Conservation (phyloP, 345 rosid species). For the Gossypium herbaceum region DNA sequence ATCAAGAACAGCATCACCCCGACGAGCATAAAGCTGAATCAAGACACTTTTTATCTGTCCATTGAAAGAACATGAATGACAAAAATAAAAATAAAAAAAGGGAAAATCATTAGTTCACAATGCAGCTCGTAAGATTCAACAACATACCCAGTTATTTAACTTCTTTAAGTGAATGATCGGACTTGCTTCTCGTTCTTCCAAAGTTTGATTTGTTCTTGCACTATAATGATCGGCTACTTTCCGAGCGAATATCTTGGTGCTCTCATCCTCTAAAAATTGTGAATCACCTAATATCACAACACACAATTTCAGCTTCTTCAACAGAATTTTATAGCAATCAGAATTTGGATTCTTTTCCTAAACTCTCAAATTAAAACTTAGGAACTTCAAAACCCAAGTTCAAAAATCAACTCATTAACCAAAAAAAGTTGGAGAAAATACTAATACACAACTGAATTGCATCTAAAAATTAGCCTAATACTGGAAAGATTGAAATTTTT, state of each 20-base stretch:
- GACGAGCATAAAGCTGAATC: slow-evolving; percentile 82
- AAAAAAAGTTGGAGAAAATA: not conserved
- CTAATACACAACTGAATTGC: not conserved
- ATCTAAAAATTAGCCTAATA: not conserved
- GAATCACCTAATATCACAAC: slow-evolving; percentile 48
- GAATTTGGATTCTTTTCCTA: not conserved
- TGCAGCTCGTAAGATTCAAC: slow-evolving; percentile 14
- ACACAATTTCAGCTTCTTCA: slow-evolving; percentile 8
- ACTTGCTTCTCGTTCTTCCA: slow-evolving; percentile 97
- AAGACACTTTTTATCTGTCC: slow-evolving; percentile 92
- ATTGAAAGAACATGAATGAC: slow-evolving; percentile 5
- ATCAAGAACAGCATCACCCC: slow-evolving; percentile 91
- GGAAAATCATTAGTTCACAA: not conserved
- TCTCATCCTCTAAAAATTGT: slow-evolving; percentile 58
- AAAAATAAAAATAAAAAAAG: not conserved
- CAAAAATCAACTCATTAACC: slow-evolving; percentile 5
- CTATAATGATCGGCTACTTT: slow-evolving; percentile 95
- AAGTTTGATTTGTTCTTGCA: slow-evolving; percentile 90
- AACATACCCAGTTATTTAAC: slow-evolving; percentile 86
- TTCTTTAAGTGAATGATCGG: slow-evolving; percentile 95
- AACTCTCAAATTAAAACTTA: not conserved
- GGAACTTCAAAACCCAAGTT: not conserved
- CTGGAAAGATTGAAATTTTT: slow-evolving; percentile 8
- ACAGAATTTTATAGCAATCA: slow-evolving; percentile 11
- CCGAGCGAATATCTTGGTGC: slow-evolving; percentile 55